Percentiles rank a stretch among this genome's conserved stretches.
Evolutionary conservation across 768 basidiomycete species (phyloP).

Genomic region (Tricholoma terreum): DNA sequence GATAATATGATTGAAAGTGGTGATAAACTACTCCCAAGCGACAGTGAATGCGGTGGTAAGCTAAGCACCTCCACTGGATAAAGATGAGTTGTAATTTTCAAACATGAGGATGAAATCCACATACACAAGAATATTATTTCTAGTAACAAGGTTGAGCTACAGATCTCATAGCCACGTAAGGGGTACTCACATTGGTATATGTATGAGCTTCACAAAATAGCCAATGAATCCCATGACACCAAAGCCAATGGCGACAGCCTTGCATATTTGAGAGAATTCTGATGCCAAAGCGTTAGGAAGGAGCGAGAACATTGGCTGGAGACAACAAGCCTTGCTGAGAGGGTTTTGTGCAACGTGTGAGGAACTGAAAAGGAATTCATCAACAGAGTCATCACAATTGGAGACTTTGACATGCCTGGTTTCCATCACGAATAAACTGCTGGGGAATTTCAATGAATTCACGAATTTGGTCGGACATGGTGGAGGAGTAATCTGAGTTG

Average conservation of each 20-base stretch:
- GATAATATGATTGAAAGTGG: too few species aligned
- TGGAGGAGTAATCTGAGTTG: constrained; percentile 27
- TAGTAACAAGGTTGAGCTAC: constrained; percentile 24
- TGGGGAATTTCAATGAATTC: constrained; percentile 92
- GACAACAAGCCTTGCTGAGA: constrained; percentile 79
- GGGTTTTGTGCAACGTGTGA: constrained; percentile 97
- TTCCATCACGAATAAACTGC: constrained; percentile 90
- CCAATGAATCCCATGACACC: constrained; percentile 99
- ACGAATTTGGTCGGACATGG: constrained; percentile 87
- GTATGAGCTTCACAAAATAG: constrained; percentile 97
- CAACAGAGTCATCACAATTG: not conserved
- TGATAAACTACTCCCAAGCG: not conserved
- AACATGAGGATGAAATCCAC: constrained; percentile 32
- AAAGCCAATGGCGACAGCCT: constrained; percentile 95
- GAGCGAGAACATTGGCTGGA: not conserved
- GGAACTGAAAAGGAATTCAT: constrained; percentile 58
- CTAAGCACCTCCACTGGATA: constrained; percentile 73
- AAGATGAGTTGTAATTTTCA: constrained; percentile 19
- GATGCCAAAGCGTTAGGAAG: constrained; percentile 9
- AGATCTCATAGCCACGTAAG: not conserved
- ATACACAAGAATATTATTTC: constrained; percentile 98
- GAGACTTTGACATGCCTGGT: constrained; percentile 58
- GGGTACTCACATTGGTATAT: constrained; percentile 89
- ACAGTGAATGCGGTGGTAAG: constrained; percentile 18
- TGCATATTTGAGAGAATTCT: constrained; percentile 96